Evolutionary conservation across 768 basidiomycete genomes (phyloP).

Genomic region (Leccinum longicurvipes): DNA sequence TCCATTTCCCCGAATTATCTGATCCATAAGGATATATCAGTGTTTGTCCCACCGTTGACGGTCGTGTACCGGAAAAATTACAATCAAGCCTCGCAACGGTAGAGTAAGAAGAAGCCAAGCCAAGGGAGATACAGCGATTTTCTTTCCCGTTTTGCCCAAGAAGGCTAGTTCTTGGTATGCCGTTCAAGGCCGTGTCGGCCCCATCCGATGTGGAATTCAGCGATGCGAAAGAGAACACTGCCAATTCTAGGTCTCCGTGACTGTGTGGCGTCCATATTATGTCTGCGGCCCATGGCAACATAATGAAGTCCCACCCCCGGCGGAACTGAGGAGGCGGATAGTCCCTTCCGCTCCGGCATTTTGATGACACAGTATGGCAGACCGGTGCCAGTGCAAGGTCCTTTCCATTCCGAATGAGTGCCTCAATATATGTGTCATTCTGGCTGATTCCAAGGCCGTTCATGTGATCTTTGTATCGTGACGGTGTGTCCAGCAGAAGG

Average conservation of each 20-base stretch:
- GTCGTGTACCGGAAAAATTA: conserved; percentile 35
- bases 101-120: conserved; percentile 30
- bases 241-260: conserved; percentile 12
- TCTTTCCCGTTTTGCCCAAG: conserved; percentile 37
- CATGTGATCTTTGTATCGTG: conserved; percentile 64
- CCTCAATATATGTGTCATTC: conserved; percentile 51
- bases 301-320: conserved; percentile 14
- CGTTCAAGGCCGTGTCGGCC: conserved; percentile 18
- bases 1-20: conserved; percentile 28
- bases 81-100: conserved; percentile 26
- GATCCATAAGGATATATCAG: conserved; percentile 33
- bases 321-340: conserved; percentile 7
- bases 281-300: conserved; percentile 11
- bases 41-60: conserved; percentile 26
- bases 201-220: conserved; percentile 25
- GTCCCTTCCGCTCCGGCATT: conserved; percentile 33
- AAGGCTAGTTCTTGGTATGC: conserved; percentile 37
- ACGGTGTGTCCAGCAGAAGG: conserved; percentile 66
- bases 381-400: conserved; percentile 60
- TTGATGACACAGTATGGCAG: conserved; percentile 47
- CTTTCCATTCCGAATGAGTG: conserved; percentile 73
- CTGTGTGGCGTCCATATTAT: conserved; percentile 8
- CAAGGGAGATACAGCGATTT: conserved; percentile 54
- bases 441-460: conserved; percentile 51
- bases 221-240: conserved; percentile 3